Evolutionary conservation across 768 basidiomycete genomes (phyloP), one percentile per base, ranked within the genome.

Genomic region (Pisolithus sp.): DNA sequence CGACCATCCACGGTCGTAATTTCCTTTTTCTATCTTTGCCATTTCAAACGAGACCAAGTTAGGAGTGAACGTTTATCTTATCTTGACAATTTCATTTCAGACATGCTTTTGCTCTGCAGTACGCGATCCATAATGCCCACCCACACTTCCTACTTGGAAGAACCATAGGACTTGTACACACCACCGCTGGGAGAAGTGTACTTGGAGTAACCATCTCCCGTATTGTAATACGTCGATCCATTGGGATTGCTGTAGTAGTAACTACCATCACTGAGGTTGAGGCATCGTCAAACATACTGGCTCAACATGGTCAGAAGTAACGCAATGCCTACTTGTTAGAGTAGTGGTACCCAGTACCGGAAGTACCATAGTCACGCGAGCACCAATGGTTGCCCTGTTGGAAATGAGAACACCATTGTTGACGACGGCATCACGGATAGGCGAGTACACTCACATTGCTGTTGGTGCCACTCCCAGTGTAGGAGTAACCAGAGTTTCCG

Each of bases 201-300:
- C 49, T 71, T 64, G 18, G 76, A 62, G 54, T 68, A 60, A 0
- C 82, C 82, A 13, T 13, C 52, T 0, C 79, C 80, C 37, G 41
- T 73, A 66, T 82, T 74, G 60, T 83, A 76, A 61, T 85, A 85
- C 5, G 72, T 82, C 0, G 80, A 82, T 0, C 79, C 77, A 44
- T 85, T 71, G 43, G 79, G 64, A 70, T 85, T 85, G 46, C 59
- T 61, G 64, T 85, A 85, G 60, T 84, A 83, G 67, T 85, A 85
- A 52, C 77, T 76, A 2, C 80, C 82, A 49, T 84, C 53, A 5
- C 75, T 76, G 51, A 10, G 30, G 10, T 24, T 15, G 13, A 12
- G 4, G 7, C 23, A 17, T 28, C 13, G 24, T 44, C 13, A 26
- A 20, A 45, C 24, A 46, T 48, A 58, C 42, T 45, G 42, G 4